Conservation (phyloP, 1,284 basidiomycete species). For the Inonotus hispidus region DNA sequence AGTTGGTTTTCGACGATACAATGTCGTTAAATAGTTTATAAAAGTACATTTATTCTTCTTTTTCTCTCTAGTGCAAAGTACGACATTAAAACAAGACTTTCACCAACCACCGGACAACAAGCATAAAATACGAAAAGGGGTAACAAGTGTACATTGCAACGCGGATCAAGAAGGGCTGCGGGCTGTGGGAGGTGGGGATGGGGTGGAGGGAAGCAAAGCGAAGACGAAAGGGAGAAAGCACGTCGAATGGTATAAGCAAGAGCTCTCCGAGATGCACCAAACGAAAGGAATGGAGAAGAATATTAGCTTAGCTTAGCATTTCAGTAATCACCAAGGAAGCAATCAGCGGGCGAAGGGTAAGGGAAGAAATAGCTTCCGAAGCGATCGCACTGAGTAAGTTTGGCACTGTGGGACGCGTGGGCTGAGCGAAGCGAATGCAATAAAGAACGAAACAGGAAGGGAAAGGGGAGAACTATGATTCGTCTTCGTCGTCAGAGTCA, state of each 20-base stretch:
- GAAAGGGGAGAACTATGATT: conserved; percentile 1
- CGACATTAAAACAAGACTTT: too few species aligned
- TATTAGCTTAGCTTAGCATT: not conserved
- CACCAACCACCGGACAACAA: too few species aligned
- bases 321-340: too few species aligned
- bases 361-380: not conserved
- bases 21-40: too few species aligned
- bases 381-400: too few species aligned
- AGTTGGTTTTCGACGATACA: too few species aligned
- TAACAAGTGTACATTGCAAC: too few species aligned
- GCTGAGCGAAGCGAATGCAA: not conserved
- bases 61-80: not conserved
- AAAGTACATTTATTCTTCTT: too few species aligned
- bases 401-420: too few species aligned
- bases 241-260: not conserved
- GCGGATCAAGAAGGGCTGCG: too few species aligned
- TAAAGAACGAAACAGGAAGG: not conserved
- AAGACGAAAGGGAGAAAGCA: not conserved
- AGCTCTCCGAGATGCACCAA: not conserved
- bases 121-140: too few species aligned
- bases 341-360: not conserved
- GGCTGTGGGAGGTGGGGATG: too few species aligned
- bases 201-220: not conserved
- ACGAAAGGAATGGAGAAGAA: not conserved
- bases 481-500: conserved; percentile 25